Percentiles rank a stretch among this genome's conserved stretches.
These are phyloP conservation scores for Talaromyces verruculosus DNA, from an alignment of 2,329 filamentous ascomycete genomes.

Conservation along the genomic window DNA sequence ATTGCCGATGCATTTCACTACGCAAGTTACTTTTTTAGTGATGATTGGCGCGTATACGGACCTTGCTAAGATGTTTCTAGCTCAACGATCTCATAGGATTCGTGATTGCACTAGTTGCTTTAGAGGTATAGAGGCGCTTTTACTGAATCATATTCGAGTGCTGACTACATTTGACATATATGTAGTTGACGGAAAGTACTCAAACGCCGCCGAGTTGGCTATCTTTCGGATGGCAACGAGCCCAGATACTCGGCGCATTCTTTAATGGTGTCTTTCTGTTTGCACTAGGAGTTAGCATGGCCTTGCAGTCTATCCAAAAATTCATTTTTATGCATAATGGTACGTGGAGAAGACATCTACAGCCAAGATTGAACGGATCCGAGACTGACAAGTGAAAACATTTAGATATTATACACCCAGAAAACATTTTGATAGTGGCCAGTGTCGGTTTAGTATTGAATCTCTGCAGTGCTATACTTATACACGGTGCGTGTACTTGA, in stretches of 20 bases:
- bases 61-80: slow-evolving; percentile 40
- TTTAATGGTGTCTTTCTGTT: slow-evolving; percentile 77
- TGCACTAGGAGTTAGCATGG: slow-evolving; percentile 69
- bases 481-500: slow-evolving; percentile 56
- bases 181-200: slow-evolving; percentile 60
- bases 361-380: not conserved
- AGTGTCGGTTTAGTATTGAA: slow-evolving; percentile 67
- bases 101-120: slow-evolving; percentile 63
- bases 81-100: slow-evolving; percentile 71
- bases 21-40: slow-evolving; percentile 45
- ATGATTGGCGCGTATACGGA: not conserved
- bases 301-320: slow-evolving; percentile 70
- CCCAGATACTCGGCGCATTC: slow-evolving; percentile 71
- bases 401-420: slow-evolving; percentile 63
- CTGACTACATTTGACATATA: not conserved
- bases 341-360: not conserved
- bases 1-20: slow-evolving; percentile 79
- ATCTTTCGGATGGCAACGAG: slow-evolving; percentile 75
- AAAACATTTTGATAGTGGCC: slow-evolving; percentile 68
- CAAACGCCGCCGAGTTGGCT: slow-evolving; percentile 48
- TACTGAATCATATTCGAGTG: not conserved
- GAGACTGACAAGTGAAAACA: slow-evolving; percentile 9
- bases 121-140: slow-evolving; percentile 51
- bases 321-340: slow-evolving; percentile 19
- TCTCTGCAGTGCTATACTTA: slow-evolving; percentile 62